phyloP scores from a whole-genome alignment of 257 asterid species.

The Gentiana macrophylla region DNA sequence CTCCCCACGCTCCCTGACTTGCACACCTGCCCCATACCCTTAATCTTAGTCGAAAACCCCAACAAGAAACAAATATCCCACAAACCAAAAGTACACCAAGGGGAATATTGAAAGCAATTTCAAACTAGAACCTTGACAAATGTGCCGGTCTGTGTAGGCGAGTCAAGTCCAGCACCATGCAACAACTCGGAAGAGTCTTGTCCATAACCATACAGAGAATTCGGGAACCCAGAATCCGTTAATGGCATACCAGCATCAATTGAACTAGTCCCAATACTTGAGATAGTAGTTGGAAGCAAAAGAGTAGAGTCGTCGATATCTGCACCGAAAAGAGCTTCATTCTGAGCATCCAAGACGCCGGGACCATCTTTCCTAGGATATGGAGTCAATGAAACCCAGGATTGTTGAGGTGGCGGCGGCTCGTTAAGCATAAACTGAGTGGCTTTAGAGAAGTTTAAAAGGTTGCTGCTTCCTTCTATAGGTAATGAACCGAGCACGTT shows the following conservation, averaged over 20 bases:
- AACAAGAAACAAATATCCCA: too few species aligned
- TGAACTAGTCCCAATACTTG: constrained; percentile 33
- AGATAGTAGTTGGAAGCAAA: constrained; percentile 57
- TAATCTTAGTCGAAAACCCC: not conserved
- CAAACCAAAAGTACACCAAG: not conserved
- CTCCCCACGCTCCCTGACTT: constrained; percentile 85
- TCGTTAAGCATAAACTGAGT: constrained; percentile 46
- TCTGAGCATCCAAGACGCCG: constrained; percentile 41
- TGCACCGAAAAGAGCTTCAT: constrained; percentile 50
- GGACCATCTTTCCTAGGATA: constrained; percentile 59
- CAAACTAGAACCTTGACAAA: constrained; percentile 63
- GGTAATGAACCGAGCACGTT: constrained; percentile 60
- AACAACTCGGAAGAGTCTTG: constrained; percentile 69
- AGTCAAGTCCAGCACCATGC: constrained; percentile 57
- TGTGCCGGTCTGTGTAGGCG: constrained; percentile 36
- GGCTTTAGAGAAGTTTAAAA: constrained; percentile 44
- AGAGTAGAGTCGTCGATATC: constrained; percentile 60
- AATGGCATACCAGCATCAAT: constrained; percentile 55
- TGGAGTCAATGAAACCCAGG: constrained; percentile 45
- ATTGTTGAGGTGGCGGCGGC: constrained; percentile 46
- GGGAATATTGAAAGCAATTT: not conserved
- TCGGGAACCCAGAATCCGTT: constrained; percentile 54
- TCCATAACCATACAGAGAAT: constrained; percentile 48
- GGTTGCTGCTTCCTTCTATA: constrained; percentile 57
- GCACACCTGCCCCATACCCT: constrained; percentile 42